Percentiles rank a stretch among this genome's conserved stretches.
Evolutionary conservation across 148 eudicot species (phyloP).

Genomic region (Hydrangea macrophylla): DNA sequence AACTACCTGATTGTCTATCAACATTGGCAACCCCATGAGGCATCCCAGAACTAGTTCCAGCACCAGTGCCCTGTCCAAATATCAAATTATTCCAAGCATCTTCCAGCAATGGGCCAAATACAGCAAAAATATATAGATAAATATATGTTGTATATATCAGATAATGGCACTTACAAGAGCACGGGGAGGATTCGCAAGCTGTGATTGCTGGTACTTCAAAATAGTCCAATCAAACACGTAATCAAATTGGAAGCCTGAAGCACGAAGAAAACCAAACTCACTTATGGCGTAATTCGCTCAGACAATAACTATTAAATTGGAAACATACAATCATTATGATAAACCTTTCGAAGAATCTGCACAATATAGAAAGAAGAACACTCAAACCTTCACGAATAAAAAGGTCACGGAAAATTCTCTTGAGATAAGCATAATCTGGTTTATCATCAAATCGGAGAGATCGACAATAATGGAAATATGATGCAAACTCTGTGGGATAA

Average conservation of each 20-base stretch:
- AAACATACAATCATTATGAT: background rate
- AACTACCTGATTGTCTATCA: conserved; percentile 55
- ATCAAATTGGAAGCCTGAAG: conserved; percentile 75
- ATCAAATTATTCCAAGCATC: background rate
- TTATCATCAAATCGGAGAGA: conserved; percentile 88
- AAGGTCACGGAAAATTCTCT: conserved; percentile 83
- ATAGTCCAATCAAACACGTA: conserved; percentile 59
- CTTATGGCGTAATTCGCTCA: too few relatives aligned
- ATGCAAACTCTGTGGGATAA: conserved; percentile 78
- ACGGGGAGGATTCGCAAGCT: conserved; percentile 74
- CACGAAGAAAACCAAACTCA: conserved; percentile 6
- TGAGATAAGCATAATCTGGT: conserved; percentile 91
- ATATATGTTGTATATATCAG: too few relatives aligned
- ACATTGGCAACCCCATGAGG: conserved; percentile 41
- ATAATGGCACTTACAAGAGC: conserved; percentile 52
- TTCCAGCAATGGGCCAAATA: background rate
- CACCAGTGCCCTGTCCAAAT: conserved; percentile 42
- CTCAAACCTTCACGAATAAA: conserved; percentile 81
- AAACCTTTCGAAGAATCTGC: background rate
- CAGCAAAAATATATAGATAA: background rate
- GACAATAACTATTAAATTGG: background rate
- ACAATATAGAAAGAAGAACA: background rate
- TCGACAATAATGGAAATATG: conserved; percentile 89
- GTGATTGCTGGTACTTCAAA: conserved; percentile 54
- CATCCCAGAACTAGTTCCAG: conserved; percentile 70